A percentile compares a stretch with the other conserved stretches of the same genome.
phyloP scores from a whole-genome alignment of 129 eudicot species.

The Chrysanthemum lavandulifolium region DNA sequence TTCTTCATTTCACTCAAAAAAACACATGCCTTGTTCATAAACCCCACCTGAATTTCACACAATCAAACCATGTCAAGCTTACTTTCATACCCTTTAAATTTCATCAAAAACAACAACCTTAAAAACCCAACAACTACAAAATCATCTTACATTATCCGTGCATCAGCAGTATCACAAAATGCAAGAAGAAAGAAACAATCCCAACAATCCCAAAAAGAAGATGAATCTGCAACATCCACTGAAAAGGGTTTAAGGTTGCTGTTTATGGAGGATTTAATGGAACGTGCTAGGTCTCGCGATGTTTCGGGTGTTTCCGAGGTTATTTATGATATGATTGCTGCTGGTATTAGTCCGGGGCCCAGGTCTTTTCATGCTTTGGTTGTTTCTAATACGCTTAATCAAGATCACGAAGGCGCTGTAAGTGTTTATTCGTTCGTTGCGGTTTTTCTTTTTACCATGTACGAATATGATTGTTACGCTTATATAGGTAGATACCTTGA shows the following conservation, averaged over 20 bases:
- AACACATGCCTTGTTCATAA: too few species aligned
- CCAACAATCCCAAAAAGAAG: constrained; percentile 38
- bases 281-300: constrained; percentile 59
- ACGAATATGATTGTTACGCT: too few species aligned
- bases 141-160: constrained; percentile 29
- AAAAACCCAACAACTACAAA: background rate
- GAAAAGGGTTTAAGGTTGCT: constrained; percentile 72
- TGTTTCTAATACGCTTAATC: constrained; percentile 71
- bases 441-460: background rate
- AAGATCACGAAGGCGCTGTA: constrained; percentile 78
- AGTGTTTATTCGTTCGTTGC: constrained; percentile 6
- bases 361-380: constrained; percentile 86
- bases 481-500: too few species aligned
- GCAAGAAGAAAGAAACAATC: constrained; percentile 31
- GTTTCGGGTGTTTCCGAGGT: constrained; percentile 71
- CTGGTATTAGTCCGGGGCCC: constrained; percentile 90
- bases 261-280: constrained; percentile 95
- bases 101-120: constrained; percentile 9
- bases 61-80: constrained; percentile 35
- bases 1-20: too few species aligned
- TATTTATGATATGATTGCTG: constrained; percentile 90
- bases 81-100: constrained; percentile 26
- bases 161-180: constrained; percentile 36
- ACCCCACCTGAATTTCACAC: background rate
- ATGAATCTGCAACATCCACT: constrained; percentile 34